These are phyloP conservation scores for Trichoderma atroviride DNA, from an alignment of 2,329 filamentous ascomycete species.

Conservation along the genomic window DNA sequence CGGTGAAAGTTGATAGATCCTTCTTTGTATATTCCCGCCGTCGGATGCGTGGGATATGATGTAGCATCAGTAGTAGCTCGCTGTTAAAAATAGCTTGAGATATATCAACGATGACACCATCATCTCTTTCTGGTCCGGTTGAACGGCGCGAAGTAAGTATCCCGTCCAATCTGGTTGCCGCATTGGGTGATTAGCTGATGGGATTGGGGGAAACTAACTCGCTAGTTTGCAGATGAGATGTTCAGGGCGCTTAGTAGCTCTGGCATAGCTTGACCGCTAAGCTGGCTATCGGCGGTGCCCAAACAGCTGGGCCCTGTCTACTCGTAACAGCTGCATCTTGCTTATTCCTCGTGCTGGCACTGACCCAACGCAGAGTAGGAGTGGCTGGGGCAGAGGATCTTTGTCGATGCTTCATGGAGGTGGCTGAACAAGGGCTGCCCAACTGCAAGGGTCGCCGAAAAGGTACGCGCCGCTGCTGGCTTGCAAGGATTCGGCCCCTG, in stretches of 20 bases:
- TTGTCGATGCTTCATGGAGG: slow-evolving; percentile 14
- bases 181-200: slow-evolving; percentile 17
- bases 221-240: slow-evolving; percentile 19
- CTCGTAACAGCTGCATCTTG: background rate
- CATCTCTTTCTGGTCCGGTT: slow-evolving; percentile 1
- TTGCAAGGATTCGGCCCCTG: slow-evolving; percentile 1
- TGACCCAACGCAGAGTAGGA: background rate
- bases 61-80: background rate
- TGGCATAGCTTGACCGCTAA: background rate
- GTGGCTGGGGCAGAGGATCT: background rate
- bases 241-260: slow-evolving; percentile 27
- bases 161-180: slow-evolving; percentile 19
- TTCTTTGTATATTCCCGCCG: slow-evolving; percentile 15
- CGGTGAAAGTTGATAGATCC: slow-evolving; percentile 21
- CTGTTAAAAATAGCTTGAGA: slow-evolving; percentile 19
- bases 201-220: slow-evolving; percentile 14
- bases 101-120: slow-evolving; percentile 24
- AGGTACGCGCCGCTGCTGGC: slow-evolving; percentile 25
- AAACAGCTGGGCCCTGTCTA: slow-evolving; percentile 11
- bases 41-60: slow-evolving; percentile 21
- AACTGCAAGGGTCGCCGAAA: slow-evolving; percentile 21
- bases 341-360: background rate
- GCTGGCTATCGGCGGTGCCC: slow-evolving; percentile 13
- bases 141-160: slow-evolving; percentile 10
- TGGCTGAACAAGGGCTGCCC: slow-evolving; percentile 12